Percentiles rank a stretch among this genome's conserved stretches.
These are phyloP conservation scores for Lyophyllum shimeji DNA, from an alignment of 768 basidiomycete species.

Conservation along the genomic window DNA sequence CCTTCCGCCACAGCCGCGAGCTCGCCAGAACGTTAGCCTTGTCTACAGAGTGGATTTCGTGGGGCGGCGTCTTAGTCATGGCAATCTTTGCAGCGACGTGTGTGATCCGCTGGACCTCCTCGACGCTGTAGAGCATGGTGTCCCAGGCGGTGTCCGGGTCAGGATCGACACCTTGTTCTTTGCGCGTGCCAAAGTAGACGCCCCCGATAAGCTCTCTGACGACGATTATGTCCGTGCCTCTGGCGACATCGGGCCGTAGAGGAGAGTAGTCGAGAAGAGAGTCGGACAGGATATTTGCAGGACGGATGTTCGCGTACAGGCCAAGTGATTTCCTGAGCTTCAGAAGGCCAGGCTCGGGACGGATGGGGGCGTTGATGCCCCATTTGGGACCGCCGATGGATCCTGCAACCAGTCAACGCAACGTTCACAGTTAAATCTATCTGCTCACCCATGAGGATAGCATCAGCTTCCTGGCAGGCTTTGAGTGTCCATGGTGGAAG, in stretches of 20 bases:
- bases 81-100: constrained; percentile 95
- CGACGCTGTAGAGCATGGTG: constrained; percentile 88
- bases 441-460: constrained; percentile 85
- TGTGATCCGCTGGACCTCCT: constrained; percentile 92
- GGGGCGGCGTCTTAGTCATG: constrained; percentile 75
- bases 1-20: constrained; percentile 91
- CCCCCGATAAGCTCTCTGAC: constrained; percentile 96
- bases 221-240: constrained; percentile 89
- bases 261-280: constrained; percentile 86
- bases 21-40: constrained; percentile 98
- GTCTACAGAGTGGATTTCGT: constrained; percentile 91
- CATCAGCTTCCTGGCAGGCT: constrained; percentile 92
- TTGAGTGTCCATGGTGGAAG: constrained; percentile 82
- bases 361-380: constrained; percentile 85
- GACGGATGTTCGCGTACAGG: constrained; percentile 97
- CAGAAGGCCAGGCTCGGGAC: constrained; percentile 92
- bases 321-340: constrained; percentile 88
- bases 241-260: constrained; percentile 80
- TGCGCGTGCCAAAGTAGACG: constrained; percentile 90
- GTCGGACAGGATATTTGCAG: constrained; percentile 92
- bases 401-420: constrained; percentile 44
- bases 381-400: constrained; percentile 99
- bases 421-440: background rate
- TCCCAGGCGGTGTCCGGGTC: constrained; percentile 81
- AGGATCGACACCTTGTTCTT: constrained; percentile 75